Base-by-base conservation (phyloP, 768 basidiomycete species). In the Boletus sensibilis region DNA sequence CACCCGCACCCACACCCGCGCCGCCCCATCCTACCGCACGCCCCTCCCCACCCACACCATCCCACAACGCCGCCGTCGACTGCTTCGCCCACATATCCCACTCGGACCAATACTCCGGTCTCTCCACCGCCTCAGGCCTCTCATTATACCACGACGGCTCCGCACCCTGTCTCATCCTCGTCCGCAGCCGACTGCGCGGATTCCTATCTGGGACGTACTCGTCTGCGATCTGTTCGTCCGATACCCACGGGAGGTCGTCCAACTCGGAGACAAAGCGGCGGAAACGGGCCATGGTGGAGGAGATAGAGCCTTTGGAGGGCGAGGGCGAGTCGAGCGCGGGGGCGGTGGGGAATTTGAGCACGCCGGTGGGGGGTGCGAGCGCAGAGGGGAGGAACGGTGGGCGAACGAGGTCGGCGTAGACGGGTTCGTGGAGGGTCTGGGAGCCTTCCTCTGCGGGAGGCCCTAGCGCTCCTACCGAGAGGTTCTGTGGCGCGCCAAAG, bases 161-260 rank as follows among this genome's bases (percentile, higher is more conserved):
- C 10, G 59, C 51, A 16, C 57, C 67, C 25, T 55, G 54, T 5
- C 56, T 49, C 35, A 58, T 33, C 34, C 18, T 42, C 38, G 18
- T 42, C 16, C 61, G 65, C 42, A 62, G 21, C 57, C 46, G 58
- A 37, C 59, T 59, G 11, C 71, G 62, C 11, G 59, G 58, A 2
- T 54, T 68, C 35, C 45, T 27, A 2, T 75, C 74, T 0, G 80
- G 79, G 53, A 78, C 68, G 59, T 81, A 80, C 55, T 76, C 75
- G 21, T 71, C 69, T 4, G 79, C 79, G 45, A 78, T 75, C 37
- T 79, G 75, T 4, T 71, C 68, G 0, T 67, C 61, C 0, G 75
- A 68, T 1, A 79, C 61, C 81, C 81, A 82, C 4, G 81, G 81
- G 1, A 82, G 70, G 0, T 60, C 57, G 29, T 77, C 72, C 14